Evolutionary conservation across 257 asterid genomes (phyloP).

Genomic region (Scutellaria minor): DNA sequence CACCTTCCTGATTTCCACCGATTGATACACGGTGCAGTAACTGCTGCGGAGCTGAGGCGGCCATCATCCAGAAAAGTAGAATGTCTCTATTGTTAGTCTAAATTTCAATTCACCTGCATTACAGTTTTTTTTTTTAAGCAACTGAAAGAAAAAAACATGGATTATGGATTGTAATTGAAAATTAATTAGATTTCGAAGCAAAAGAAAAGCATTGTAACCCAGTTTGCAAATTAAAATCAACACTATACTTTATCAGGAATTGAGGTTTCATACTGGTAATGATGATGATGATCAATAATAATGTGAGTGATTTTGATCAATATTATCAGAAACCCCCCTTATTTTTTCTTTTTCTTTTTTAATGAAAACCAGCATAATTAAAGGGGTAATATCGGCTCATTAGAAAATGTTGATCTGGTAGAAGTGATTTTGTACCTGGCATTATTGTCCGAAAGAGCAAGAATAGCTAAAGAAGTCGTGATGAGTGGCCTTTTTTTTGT

Average conservation of each 20-base stretch:
- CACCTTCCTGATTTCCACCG: background rate
- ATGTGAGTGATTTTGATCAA: too few relatives aligned
- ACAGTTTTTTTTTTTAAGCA: too few relatives aligned
- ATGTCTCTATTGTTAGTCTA: too few relatives aligned
- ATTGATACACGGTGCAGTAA: background rate
- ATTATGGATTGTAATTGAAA: too few relatives aligned
- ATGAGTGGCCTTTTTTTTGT: background rate
- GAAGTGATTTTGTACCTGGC: slow-evolving; percentile 25
- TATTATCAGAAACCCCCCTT: background rate
- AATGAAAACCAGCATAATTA: background rate
- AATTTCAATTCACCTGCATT: too few relatives aligned
- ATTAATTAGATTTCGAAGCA: too few relatives aligned
- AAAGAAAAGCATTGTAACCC: too few relatives aligned
- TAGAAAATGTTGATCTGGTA: slow-evolving; percentile 25
- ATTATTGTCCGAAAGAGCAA: slow-evolving; percentile 1
- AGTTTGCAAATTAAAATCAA: too few relatives aligned
- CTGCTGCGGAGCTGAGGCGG: background rate
- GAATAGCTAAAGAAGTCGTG: slow-evolving; percentile 13
- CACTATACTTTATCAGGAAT: background rate
- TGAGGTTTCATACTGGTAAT: background rate
- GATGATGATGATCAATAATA: background rate
- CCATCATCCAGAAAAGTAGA: slow-evolving; percentile 15
- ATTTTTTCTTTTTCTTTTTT: background rate
- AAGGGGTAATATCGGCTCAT: slow-evolving; percentile 34
- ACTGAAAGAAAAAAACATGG: too few relatives aligned